These are phyloP conservation scores for Aeminium ludgeri DNA, from an alignment of 495 filamentous ascomycete species.

Conservation along the genomic window DNA sequence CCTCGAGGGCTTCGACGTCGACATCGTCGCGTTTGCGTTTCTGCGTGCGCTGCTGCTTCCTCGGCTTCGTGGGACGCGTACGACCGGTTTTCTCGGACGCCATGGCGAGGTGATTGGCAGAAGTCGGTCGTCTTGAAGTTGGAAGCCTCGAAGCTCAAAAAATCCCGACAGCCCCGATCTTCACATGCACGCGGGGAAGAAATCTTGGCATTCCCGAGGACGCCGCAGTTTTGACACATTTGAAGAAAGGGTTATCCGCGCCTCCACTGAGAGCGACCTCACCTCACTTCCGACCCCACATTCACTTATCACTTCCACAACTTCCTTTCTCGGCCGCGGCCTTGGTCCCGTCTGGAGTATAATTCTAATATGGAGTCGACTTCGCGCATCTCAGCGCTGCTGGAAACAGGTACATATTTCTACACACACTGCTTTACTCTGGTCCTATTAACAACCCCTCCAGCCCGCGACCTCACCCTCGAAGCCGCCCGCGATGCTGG, in stretches of 20 bases:
- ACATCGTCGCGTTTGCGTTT: slow-evolving; percentile 52
- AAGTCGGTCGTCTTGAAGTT: too few species aligned
- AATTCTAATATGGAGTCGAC: slow-evolving; percentile 68
- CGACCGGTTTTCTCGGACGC: slow-evolving; percentile 19
- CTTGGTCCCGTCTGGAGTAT: too few species aligned
- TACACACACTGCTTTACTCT: slow-evolving; percentile 2
- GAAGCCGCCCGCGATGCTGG: slow-evolving; percentile 59
- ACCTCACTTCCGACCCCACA: neutral
- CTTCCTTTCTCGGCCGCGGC: too few species aligned
- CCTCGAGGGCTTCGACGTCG: slow-evolving; percentile 39
- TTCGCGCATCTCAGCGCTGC: slow-evolving; percentile 74
- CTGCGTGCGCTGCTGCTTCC: slow-evolving; percentile 27
- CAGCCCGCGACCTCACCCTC: slow-evolving; percentile 88
- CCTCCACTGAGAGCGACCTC: too few species aligned
- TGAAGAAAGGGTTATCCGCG: too few species aligned
- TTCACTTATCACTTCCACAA: too few species aligned
- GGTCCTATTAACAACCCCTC: slow-evolving; percentile 13
- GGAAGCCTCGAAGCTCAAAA: too few species aligned
- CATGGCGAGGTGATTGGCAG: neutral
- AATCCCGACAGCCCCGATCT: too few species aligned
- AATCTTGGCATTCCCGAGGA: too few species aligned
- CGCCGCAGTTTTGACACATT: too few species aligned
- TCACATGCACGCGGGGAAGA: too few species aligned
- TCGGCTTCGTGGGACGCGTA: slow-evolving; percentile 24
- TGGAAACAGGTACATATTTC: slow-evolving; percentile 61